phyloP scores from a whole-genome alignment of 2,329 filamentous ascomycete species.

The Aspergillus sp. region DNA sequence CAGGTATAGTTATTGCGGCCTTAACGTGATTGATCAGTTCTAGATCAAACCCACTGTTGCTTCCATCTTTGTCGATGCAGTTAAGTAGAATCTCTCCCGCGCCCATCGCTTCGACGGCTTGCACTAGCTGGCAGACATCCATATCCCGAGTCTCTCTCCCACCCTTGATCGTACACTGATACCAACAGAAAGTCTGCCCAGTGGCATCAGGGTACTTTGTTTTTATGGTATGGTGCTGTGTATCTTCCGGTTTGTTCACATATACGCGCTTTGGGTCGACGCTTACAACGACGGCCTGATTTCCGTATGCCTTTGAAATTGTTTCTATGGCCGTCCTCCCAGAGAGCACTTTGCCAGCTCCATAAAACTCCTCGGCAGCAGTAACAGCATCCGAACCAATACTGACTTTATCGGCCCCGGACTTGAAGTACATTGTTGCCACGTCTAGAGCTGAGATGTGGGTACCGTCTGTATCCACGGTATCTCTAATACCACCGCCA shows the following conservation, averaged over 20 bases:
- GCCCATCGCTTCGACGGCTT: slow-evolving; percentile 93
- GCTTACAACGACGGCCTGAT: slow-evolving; percentile 93
- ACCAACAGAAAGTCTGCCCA: slow-evolving; percentile 87
- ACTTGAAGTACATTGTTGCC: slow-evolving; percentile 95
- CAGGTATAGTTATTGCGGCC: slow-evolving; percentile 80
- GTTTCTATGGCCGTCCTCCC: slow-evolving; percentile 92
- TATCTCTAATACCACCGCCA: slow-evolving; percentile 92
- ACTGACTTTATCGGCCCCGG: slow-evolving; percentile 94
- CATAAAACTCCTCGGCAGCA: slow-evolving; percentile 89
- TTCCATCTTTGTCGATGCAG: slow-evolving; percentile 96
- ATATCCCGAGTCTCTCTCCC: slow-evolving; percentile 92
- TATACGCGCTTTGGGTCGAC: slow-evolving; percentile 93
- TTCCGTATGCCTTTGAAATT: slow-evolving; percentile 89
- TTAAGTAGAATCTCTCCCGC: slow-evolving; percentile 92
- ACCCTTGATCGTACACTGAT: slow-evolving; percentile 95
- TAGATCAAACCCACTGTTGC: slow-evolving; percentile 89
- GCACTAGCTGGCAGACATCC: slow-evolving; percentile 83
- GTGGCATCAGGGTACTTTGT: slow-evolving; percentile 69
- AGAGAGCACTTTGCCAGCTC: slow-evolving; percentile 64
- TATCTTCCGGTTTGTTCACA: slow-evolving; percentile 66
- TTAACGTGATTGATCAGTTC: slow-evolving; percentile 91
- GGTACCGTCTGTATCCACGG: slow-evolving; percentile 82
- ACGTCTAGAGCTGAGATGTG: slow-evolving; percentile 88
- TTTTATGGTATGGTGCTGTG: slow-evolving; percentile 71
- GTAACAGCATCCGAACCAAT: slow-evolving; percentile 93